These are phyloP conservation scores for Strobilomyces echinocephalus DNA, from an alignment of 768 basidiomycete genomes.

Conservation along the genomic window DNA sequence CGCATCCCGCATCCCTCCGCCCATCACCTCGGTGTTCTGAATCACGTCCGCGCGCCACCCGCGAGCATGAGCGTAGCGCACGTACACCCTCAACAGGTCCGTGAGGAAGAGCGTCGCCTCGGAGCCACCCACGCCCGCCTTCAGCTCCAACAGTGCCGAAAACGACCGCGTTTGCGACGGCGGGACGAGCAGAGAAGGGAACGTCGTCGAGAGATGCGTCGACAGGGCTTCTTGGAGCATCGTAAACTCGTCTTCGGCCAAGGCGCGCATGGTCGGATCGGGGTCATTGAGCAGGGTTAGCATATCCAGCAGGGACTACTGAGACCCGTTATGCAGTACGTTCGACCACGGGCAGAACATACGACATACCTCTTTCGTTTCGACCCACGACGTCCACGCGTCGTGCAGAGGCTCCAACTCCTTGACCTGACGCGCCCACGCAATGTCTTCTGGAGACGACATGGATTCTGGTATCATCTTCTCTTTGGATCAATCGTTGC, in stretches of 20 bases:
- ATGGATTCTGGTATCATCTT: conserved; percentile 49
- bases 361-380: conserved; percentile 50
- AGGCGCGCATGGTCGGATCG: conserved; percentile 67
- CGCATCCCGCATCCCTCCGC: conserved; percentile 73
- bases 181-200: conserved; percentile 73
- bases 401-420: conserved; percentile 62
- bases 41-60: conserved; percentile 64
- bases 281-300: conserved; percentile 60
- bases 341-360: neutral
- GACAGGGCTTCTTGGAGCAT: conserved; percentile 37
- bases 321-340: conserved; percentile 15
- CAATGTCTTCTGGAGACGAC: conserved; percentile 54
- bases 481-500: conserved; percentile 14
- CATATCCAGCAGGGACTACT: conserved; percentile 66
- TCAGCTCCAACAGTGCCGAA: conserved; percentile 84
- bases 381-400: conserved; percentile 64
- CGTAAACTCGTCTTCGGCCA: conserved; percentile 66
- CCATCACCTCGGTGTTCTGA: conserved; percentile 51
- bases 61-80: conserved; percentile 48
- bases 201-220: conserved; percentile 34
- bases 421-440: conserved; percentile 55
- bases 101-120: conserved; percentile 75
- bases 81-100: conserved; percentile 80
- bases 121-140: too few species aligned
- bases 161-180: conserved; percentile 59